Percentiles rank a stretch among this genome's conserved stretches.
Conservation (phyloP, 2,329 filamentous ascomycete genomes). For the Arthrobotrys entomopaga region DNA sequence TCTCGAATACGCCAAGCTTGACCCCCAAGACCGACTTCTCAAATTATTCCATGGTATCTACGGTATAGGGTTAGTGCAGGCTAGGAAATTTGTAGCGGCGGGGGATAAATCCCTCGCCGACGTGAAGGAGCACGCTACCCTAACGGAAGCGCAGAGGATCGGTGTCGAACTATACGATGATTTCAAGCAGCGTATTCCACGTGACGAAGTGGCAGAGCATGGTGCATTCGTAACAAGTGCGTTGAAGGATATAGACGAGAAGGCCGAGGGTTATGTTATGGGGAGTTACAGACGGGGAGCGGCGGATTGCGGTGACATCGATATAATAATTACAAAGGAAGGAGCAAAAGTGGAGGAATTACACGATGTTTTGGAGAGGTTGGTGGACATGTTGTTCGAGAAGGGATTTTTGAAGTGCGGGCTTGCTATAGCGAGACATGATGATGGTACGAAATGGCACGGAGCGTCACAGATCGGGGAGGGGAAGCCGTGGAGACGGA, state of each 20-base stretch:
- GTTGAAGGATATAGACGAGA: slow-evolving; percentile 70
- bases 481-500: slow-evolving; percentile 56
- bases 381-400: slow-evolving; percentile 72
- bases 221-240: slow-evolving; percentile 72
- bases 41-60: slow-evolving; percentile 81
- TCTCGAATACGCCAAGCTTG: slow-evolving; percentile 75
- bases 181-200: slow-evolving; percentile 80
- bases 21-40: slow-evolving; percentile 73
- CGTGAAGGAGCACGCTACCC: slow-evolving; percentile 69
- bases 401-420: slow-evolving; percentile 69
- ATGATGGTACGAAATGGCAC: slow-evolving; percentile 76
- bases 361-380: slow-evolving; percentile 69
- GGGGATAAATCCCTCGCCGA: slow-evolving; percentile 81
- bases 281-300: slow-evolving; percentile 88
- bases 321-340: slow-evolving; percentile 80
- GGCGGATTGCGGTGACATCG: slow-evolving; percentile 78
- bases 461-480: slow-evolving; percentile 64
- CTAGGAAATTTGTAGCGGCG: slow-evolving; percentile 78
- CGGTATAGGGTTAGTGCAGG: slow-evolving; percentile 76
- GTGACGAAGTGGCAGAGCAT: slow-evolving; percentile 77
- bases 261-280: slow-evolving; percentile 76
- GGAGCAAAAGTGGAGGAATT: slow-evolving; percentile 63
- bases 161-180: slow-evolving; percentile 84
- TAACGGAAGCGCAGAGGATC: slow-evolving; percentile 76
- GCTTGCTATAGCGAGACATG: slow-evolving; percentile 69